Conservation (phyloP, 2,329 filamentous ascomycete genomes). For the Cladosporium sp. region DNA sequence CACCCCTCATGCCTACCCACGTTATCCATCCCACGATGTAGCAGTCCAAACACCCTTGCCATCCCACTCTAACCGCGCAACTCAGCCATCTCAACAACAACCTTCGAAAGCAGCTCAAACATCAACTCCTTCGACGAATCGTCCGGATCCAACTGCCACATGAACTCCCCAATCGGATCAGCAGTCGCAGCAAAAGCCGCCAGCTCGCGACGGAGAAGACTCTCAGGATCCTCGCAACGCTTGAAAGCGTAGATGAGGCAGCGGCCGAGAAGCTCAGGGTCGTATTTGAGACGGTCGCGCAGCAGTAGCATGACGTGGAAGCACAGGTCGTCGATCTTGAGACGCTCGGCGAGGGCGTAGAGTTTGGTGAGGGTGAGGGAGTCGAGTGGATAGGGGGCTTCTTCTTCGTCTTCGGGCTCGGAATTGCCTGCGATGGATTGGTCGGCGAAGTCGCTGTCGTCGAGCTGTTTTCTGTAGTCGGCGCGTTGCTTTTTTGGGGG, state of each 20-base stretch:
- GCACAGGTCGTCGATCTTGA: background rate
- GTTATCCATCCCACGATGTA: too few species aligned
- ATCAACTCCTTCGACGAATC: background rate
- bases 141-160: background rate
- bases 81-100: too few species aligned
- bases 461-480: background rate
- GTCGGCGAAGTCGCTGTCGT: background rate
- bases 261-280: background rate
- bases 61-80: too few species aligned
- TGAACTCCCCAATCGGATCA: background rate
- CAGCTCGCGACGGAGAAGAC: background rate
- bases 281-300: background rate
- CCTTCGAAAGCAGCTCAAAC: background rate
- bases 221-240: background rate
- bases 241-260: constrained; percentile 2
- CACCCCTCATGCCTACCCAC: too few species aligned
- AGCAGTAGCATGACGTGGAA: background rate
- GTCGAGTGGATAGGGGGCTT: background rate
- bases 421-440: background rate
- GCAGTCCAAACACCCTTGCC: too few species aligned
- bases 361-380: background rate
- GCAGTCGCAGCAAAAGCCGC: background rate
- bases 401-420: background rate
- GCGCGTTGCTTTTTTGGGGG: too few species aligned
- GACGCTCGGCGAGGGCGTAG: background rate